phyloP scores from a whole-genome alignment of 176 grass and related monocot species.

The Aegilops sharonensis region DNA sequence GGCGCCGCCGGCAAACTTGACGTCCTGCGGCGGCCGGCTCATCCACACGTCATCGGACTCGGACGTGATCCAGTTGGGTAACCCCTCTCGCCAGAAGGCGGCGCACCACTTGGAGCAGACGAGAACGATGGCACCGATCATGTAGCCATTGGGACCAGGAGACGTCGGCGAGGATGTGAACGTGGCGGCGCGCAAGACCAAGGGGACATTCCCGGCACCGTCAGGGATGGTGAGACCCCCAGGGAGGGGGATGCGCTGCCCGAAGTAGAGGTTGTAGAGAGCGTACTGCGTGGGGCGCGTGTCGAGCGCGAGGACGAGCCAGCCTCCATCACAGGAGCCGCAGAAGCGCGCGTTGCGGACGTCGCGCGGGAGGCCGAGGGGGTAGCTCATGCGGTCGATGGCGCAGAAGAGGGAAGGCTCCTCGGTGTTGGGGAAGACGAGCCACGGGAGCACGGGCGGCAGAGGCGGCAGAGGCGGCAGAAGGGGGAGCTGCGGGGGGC shows the following conservation, averaged over 20 bases:
- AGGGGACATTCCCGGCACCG: not conserved
- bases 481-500: not conserved
- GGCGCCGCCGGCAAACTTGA: conserved; percentile 8
- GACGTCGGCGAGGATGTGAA: conserved; percentile 11
- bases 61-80: not conserved
- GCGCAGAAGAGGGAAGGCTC: conserved; percentile 37
- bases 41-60: not conserved
- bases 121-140: conserved; percentile 36
- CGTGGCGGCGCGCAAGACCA: conserved; percentile 29
- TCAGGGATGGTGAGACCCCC: not conserved
- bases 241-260: conserved; percentile 9
- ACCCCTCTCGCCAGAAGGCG: conserved; percentile 34
- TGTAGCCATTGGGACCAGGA: not conserved
- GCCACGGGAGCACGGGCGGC: conserved; percentile 32
- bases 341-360: conserved; percentile 29
- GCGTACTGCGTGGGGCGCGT: not conserved
- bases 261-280: conserved; percentile 38
- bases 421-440: conserved; percentile 39
- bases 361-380: conserved; percentile 30
- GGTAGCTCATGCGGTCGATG: not conserved
- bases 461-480: not conserved
- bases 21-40: not conserved
- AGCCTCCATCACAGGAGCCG: conserved; percentile 34
- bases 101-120: not conserved
- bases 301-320: conserved; percentile 36